Percentiles rank a stretch among this genome's conserved stretches.
These are phyloP conservation scores for Pseudocercospora crystallina DNA, from an alignment of 2,329 filamentous ascomycete species.

Conservation along the genomic window DNA sequence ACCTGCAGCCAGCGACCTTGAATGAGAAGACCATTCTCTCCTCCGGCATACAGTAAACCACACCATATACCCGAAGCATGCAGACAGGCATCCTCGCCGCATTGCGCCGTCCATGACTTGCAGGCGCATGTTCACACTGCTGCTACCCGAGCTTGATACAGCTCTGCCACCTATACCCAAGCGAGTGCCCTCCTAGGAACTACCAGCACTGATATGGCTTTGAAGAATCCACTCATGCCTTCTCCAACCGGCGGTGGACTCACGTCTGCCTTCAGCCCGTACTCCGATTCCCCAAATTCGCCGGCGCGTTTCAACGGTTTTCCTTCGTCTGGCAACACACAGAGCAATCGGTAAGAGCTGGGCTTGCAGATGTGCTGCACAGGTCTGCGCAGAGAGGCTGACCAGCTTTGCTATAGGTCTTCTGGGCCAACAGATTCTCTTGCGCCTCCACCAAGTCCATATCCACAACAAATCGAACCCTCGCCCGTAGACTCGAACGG, in stretches of 20 bases:
- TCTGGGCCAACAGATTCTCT: slow-evolving; percentile 49
- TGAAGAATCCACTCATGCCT: slow-evolving; percentile 46
- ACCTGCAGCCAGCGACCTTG: slow-evolving; percentile 8
- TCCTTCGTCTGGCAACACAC: slow-evolving; percentile 34
- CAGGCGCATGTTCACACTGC: neutral
- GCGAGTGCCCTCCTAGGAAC: neutral
- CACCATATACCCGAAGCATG: slow-evolving; percentile 1
- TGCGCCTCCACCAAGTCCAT: slow-evolving; percentile 51
- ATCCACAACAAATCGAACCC: slow-evolving; percentile 68
- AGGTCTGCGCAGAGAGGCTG: no score
- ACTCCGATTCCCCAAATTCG: slow-evolving; percentile 52
- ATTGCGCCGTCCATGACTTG: slow-evolving; percentile 8
- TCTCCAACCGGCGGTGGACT: slow-evolving; percentile 39
- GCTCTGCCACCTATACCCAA: slow-evolving; percentile 1
- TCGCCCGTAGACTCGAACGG: slow-evolving; percentile 84
- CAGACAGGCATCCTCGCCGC: slow-evolving; percentile 7
- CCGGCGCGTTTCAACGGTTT: slow-evolving; percentile 46
- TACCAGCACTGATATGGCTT: slow-evolving; percentile 26
- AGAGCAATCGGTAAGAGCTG: slow-evolving; percentile 38
- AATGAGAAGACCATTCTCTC: neutral
- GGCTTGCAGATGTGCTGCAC: no score
- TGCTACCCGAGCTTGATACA: slow-evolving; percentile 2
- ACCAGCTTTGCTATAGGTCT: slow-evolving; percentile 34
- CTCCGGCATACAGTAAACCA: neutral
- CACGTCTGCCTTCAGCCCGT: slow-evolving; percentile 51